Conservation (phyloP, 768 basidiomycete genomes). For the Vararia minispora region DNA sequence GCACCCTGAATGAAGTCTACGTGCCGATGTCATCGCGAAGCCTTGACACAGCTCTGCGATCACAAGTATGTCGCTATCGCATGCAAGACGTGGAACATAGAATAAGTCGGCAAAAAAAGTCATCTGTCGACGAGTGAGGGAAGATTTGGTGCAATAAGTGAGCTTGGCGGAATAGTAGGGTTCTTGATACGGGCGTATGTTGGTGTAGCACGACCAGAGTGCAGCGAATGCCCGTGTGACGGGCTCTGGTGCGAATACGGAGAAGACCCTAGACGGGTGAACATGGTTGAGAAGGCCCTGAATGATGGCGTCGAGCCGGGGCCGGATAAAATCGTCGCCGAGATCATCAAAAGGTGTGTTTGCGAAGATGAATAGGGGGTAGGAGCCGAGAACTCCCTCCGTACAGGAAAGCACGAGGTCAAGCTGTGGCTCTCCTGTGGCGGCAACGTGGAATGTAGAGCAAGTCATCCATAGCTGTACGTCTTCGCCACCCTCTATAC, state of each 20-base stretch:
- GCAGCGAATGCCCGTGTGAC: slow-evolving; percentile 35
- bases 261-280: slow-evolving; percentile 39
- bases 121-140: slow-evolving; percentile 16
- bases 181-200: slow-evolving; percentile 23
- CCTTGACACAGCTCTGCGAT: slow-evolving; percentile 39
- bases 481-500: slow-evolving; percentile 3
- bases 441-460: slow-evolving; percentile 3
- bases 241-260: slow-evolving; percentile 46
- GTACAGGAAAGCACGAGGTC: slow-evolving; percentile 53
- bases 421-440: slow-evolving; percentile 14
- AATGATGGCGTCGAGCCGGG: slow-evolving; percentile 33
- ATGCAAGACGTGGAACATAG: slow-evolving; percentile 35
- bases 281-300: slow-evolving; percentile 25
- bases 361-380: slow-evolving; percentile 56
- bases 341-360: slow-evolving; percentile 21
- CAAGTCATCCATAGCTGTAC: slow-evolving; percentile 22
- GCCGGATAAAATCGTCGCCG: slow-evolving; percentile 22
- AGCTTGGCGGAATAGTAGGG: slow-evolving; percentile 58
- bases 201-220: slow-evolving; percentile 37
- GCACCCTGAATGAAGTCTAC: slow-evolving; percentile 13
- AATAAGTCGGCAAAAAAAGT: slow-evolving; percentile 10
- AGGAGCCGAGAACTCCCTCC: slow-evolving; percentile 38
- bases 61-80: slow-evolving; percentile 17
- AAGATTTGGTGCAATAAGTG: slow-evolving; percentile 38
- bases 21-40: slow-evolving; percentile 51